Conservation (phyloP, 2,329 filamentous ascomycete genomes). For the Esteya vermicola region DNA sequence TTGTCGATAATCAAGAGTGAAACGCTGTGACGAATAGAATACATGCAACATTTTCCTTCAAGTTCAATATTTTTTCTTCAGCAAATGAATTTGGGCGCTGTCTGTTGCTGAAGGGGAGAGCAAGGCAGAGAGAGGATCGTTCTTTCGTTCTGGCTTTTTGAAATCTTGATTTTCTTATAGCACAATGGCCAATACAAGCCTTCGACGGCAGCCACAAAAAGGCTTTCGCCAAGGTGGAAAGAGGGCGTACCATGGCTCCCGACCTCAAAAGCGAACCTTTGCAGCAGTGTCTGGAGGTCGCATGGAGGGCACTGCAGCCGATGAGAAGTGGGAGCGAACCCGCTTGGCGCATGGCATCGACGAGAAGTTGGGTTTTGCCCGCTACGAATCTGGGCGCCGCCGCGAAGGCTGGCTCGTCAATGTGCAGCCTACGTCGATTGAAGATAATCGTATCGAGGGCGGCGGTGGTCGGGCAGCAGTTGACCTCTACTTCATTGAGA, state of each 20-base stretch:
- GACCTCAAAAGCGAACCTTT: slow-evolving; percentile 49
- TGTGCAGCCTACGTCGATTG: slow-evolving; percentile 75
- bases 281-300: slow-evolving; percentile 60
- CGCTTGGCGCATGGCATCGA: slow-evolving; percentile 79
- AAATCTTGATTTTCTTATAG: not conserved
- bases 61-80: no score
- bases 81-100: no score
- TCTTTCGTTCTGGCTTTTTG: not conserved
- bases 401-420: slow-evolving; percentile 85
- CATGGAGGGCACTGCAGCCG: slow-evolving; percentile 74
- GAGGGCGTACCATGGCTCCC: slow-evolving; percentile 58
- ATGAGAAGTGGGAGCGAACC: slow-evolving; percentile 82
- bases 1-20: no score
- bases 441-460: slow-evolving; percentile 71
- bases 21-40: no score
- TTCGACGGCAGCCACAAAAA: slow-evolving; percentile 44
- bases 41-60: not conserved
- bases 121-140: not conserved
- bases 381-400: slow-evolving; percentile 78
- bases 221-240: slow-evolving; percentile 51
- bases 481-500: slow-evolving; percentile 94
- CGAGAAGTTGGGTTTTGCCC: slow-evolving; percentile 84
- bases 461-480: slow-evolving; percentile 81
- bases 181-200: slow-evolving; percentile 43
- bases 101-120: not conserved